These are phyloP conservation scores for Paulownia fortunei DNA, from an alignment of 257 asterid species.

Conservation along the genomic window DNA sequence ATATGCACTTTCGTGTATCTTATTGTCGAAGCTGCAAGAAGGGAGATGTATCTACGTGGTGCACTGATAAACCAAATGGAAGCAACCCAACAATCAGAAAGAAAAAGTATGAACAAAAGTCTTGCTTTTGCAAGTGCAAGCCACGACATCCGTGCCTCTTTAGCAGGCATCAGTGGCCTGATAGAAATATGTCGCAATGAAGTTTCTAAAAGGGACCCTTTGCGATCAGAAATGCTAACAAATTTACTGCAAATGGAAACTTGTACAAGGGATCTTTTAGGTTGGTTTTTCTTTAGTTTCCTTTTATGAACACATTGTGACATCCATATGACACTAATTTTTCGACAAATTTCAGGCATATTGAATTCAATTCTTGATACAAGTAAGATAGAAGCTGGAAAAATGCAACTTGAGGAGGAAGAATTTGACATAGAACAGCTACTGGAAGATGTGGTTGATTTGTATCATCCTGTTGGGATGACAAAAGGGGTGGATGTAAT, in stretches of 20 bases:
- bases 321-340: background rate
- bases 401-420: constrained; percentile 65
- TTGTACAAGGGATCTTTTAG: constrained; percentile 57
- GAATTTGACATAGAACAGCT: constrained; percentile 61
- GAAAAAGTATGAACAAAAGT: constrained; percentile 69
- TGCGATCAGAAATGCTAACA: constrained; percentile 38
- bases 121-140: constrained; percentile 78
- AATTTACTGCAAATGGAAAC: constrained; percentile 54
- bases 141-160: constrained; percentile 76
- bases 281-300: constrained; percentile 35
- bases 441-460: constrained; percentile 69
- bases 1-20: constrained; percentile 35
- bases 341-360: constrained; percentile 42
- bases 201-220: constrained; percentile 33
- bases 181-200: constrained; percentile 48
- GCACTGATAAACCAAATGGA: constrained; percentile 73
- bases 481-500: constrained; percentile 78
- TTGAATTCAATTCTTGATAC: constrained; percentile 74
- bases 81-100: constrained; percentile 74
- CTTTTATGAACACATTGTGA: background rate
- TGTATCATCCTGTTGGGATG: constrained; percentile 58
- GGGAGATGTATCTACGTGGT: constrained; percentile 59
- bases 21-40: constrained; percentile 42
- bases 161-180: constrained; percentile 66
- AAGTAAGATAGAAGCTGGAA: constrained; percentile 73